Conservation (phyloP, 108 stramenopile species). For the Chaetoceros tenuissimus region DNA sequence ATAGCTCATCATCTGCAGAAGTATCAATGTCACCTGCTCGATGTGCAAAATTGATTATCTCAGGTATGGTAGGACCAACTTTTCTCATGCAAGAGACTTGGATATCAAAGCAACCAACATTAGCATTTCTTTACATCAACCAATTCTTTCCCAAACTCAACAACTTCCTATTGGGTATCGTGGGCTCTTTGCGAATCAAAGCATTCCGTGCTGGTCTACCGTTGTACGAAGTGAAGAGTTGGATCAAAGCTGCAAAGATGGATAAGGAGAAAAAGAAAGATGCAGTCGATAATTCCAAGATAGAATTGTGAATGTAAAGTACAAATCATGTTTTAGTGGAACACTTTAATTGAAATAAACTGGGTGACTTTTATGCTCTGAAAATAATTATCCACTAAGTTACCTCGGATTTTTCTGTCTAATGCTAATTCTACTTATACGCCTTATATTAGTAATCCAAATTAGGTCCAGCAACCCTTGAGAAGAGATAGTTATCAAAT, state of each 20-base stretch:
- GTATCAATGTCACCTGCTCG: slow-evolving; percentile 52
- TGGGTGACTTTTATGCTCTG: too few relatives aligned
- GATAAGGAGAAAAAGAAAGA: not conserved
- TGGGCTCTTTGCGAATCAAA: not conserved
- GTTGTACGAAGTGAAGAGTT: not conserved
- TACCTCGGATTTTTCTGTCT: too few relatives aligned
- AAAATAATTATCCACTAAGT: too few relatives aligned
- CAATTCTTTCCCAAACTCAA: slow-evolving; percentile 24
- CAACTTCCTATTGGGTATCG: slow-evolving; percentile 1
- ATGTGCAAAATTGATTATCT: slow-evolving; percentile 36
- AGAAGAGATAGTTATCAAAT: slow-evolving; percentile 62
- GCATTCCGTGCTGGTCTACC: not conserved
- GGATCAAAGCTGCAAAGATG: not conserved
- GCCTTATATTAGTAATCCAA: not conserved
- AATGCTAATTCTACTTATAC: too few relatives aligned
- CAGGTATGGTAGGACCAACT: slow-evolving; percentile 23
- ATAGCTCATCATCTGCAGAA: slow-evolving; percentile 4
- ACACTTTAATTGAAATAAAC: too few relatives aligned
- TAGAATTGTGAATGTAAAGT: too few relatives aligned
- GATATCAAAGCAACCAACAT: slow-evolving; percentile 54
- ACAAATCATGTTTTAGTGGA: too few relatives aligned
- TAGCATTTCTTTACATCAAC: slow-evolving; percentile 30
- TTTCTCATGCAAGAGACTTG: slow-evolving; percentile 27
- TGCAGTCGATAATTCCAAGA: not conserved
- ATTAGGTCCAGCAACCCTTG: slow-evolving; percentile 1